These are phyloP conservation scores for Tylopilus vinaceipallidus DNA, from an alignment of 768 basidiomycete species.

Conservation along the genomic window DNA sequence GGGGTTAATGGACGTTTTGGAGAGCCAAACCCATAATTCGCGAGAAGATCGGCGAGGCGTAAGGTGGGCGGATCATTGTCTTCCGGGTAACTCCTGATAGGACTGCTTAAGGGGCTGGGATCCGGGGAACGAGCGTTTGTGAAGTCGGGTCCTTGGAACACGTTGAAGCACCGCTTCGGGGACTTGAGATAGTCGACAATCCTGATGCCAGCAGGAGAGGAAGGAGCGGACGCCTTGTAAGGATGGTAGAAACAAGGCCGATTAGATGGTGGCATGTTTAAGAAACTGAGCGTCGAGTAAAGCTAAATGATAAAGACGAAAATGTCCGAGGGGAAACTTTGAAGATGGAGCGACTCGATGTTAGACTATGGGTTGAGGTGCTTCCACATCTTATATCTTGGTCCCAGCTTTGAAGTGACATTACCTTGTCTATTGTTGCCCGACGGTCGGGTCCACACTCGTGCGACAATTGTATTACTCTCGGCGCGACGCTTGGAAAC, in stretches of 20 bases:
- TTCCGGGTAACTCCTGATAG: slow-evolving; percentile 2
- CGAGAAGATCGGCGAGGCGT: slow-evolving; percentile 6
- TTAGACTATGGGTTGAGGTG: neutral
- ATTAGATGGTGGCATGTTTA: slow-evolving; percentile 23
- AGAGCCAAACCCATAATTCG: neutral
- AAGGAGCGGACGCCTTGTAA: slow-evolving; percentile 8
- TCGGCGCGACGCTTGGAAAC: slow-evolving; percentile 1
- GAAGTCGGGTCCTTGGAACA: slow-evolving; percentile 13
- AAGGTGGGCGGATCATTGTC: slow-evolving; percentile 11
- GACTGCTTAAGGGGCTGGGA: slow-evolving; percentile 20
- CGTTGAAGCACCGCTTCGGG: slow-evolving; percentile 20
- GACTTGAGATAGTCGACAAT: slow-evolving; percentile 11
- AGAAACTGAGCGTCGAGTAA: neutral
- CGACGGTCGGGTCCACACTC: slow-evolving; percentile 2
- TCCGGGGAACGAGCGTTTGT: slow-evolving; percentile 10
- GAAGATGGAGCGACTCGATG: slow-evolving; percentile 1
- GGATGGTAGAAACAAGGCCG: slow-evolving; percentile 13
- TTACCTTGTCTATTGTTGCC: slow-evolving; percentile 9
- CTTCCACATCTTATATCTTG: slow-evolving; percentile 20
- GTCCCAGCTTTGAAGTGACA: neutral
- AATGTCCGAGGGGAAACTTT: neutral
- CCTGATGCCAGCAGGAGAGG: slow-evolving; percentile 30
- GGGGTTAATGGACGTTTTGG: neutral
- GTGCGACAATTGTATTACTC: slow-evolving; percentile 10
- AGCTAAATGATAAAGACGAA: neutral